Conservation (phyloP, 768 basidiomycete species). For the Suillus lakei region DNA sequence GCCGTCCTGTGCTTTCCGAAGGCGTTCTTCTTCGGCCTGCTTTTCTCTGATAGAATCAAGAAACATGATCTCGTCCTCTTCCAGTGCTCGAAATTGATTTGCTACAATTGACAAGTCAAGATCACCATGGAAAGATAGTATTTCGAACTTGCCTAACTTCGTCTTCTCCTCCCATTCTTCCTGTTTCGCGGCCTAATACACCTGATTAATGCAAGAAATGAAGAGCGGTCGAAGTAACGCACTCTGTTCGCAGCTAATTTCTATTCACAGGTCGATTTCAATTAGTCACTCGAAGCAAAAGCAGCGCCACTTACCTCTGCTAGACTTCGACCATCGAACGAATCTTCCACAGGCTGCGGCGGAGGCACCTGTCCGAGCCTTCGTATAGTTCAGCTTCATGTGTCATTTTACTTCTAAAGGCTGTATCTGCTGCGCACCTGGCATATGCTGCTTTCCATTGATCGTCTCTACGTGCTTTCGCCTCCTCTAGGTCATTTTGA, state of each 20-base stretch:
- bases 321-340: conserved; percentile 82
- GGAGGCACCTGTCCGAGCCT: conserved; percentile 89
- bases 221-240: conserved; percentile 25
- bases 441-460: conserved; percentile 93
- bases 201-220: conserved; percentile 14
- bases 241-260: conserved; percentile 92
- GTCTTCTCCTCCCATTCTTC: conserved; percentile 94
- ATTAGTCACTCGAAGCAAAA: conserved; percentile 7
- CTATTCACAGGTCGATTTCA: conserved; percentile 41
- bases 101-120: conserved; percentile 45
- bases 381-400: conserved; percentile 14
- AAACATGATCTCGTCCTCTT: conserved; percentile 91
- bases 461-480: conserved; percentile 73
- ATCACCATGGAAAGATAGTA: conserved; percentile 5
- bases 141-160: conserved; percentile 57
- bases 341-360: conserved; percentile 73
- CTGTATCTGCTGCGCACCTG: conserved; percentile 46
- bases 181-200: conserved; percentile 76
- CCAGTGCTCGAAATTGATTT: conserved; percentile 87
- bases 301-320: conserved; percentile 70
- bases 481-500: conserved; percentile 75
- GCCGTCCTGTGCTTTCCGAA: conserved; percentile 74
- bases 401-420: neutral
- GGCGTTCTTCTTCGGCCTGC: conserved; percentile 75
- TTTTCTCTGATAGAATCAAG: conserved; percentile 81